A percentile compares a stretch with the other conserved stretches of the same genome.
These are phyloP conservation scores for Diaporthe ampelina DNA, from an alignment of 2,329 filamentous ascomycete genomes.

Conservation along the genomic window DNA sequence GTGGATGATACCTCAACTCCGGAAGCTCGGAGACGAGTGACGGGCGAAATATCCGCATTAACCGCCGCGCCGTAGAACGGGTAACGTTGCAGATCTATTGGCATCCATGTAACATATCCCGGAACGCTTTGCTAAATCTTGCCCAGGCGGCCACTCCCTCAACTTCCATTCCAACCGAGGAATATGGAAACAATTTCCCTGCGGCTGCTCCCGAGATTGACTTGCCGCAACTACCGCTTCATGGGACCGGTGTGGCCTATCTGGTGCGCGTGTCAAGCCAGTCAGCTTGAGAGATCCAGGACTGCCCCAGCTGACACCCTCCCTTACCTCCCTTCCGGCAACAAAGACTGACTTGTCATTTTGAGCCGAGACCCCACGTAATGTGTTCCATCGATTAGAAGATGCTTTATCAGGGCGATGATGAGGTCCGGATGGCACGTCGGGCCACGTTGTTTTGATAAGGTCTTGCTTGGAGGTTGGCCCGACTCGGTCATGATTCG, in stretches of 20 bases:
- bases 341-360: not conserved
- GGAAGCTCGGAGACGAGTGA: constrained; percentile 27
- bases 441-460: constrained; percentile 21
- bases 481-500: constrained; percentile 20
- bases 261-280: constrained; percentile 22
- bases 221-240: constrained; percentile 8
- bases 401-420: constrained; percentile 12
- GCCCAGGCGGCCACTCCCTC: constrained; percentile 8
- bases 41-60: constrained; percentile 9
- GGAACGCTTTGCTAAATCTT: not conserved
- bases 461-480: constrained; percentile 1
- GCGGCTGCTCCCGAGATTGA: constrained; percentile 31
- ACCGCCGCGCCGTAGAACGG: not conserved
- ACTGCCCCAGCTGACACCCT: constrained; percentile 13
- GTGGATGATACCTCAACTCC: not conserved
- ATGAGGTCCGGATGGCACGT: constrained; percentile 24
- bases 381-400: not conserved
- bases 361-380: not conserved
- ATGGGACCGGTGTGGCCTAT: constrained; percentile 23
- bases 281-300: constrained; percentile 7
- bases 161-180: not conserved
- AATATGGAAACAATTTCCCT: not conserved
- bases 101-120: constrained; percentile 25
- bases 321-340: not conserved
- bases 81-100: constrained; percentile 28